Evolutionary conservation across 768 basidiomycete genomes (phyloP).

Genomic region (Termitomyces bulborhizus): DNA sequence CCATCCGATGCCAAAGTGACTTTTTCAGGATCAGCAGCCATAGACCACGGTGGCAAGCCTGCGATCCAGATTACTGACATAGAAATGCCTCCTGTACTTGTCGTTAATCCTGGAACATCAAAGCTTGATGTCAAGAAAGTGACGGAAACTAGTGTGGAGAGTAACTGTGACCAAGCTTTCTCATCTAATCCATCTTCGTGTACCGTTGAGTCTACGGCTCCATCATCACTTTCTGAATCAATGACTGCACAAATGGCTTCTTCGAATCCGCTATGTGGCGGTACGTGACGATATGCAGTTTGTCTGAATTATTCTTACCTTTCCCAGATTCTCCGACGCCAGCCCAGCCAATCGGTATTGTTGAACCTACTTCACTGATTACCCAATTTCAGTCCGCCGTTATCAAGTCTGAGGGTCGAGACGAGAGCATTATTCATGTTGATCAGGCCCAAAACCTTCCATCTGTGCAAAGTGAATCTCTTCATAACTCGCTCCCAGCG

Average conservation of each 20-base stretch:
- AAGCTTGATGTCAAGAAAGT: neutral
- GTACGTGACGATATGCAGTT: neutral
- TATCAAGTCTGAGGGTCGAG: neutral
- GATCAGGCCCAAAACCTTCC: neutral
- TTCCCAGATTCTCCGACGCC: neutral
- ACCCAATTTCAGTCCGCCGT: neutral
- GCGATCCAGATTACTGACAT: neutral
- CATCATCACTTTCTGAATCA: neutral
- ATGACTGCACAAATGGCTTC: neutral
- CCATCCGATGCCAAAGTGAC: neutral
- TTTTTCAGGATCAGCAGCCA: neutral
- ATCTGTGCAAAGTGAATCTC: no score
- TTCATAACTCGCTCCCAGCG: neutral
- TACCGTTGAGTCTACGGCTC: neutral
- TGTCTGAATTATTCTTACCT: neutral
- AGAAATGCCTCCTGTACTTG: constrained; percentile 1
- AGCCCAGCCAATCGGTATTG: neutral
- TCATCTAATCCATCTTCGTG: neutral
- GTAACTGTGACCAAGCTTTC: neutral
- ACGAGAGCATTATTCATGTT: neutral
- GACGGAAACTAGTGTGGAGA: neutral
- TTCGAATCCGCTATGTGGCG: neutral
- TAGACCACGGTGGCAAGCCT: neutral
- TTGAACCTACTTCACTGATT: neutral
- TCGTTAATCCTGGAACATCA: neutral